Base-by-base conservation (phyloP, 2,329 filamentous ascomycete genomes). In the Alternaria sp. region DNA sequence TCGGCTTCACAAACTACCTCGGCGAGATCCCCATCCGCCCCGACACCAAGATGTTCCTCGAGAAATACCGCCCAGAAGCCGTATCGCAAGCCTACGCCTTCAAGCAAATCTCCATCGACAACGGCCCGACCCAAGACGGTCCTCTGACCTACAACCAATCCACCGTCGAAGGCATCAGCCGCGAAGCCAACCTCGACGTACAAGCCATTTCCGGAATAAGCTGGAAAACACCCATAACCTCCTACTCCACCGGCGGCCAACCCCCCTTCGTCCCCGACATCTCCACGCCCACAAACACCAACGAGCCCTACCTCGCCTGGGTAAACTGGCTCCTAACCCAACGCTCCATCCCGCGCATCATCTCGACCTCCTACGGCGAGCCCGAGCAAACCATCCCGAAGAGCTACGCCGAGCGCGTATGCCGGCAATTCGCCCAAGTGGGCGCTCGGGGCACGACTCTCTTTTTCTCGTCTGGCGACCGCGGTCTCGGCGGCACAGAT, bases 231-330 rank as follows among this genome's bases (percentile, higher is more conserved):
- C 84, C 85, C 10, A 83, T 88, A 50, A 83, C 80, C 9, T 86
- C 86, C 59, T 91, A 87, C 76, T 87, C 85, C 54, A 89, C 87
- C 1, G 88, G 83, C 21, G 89, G 89, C 17, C 80, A 77, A 21
- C 87, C 83, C 49, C 86, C 85, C 1, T 86, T 85, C 71, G 78
- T 82, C 11, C 83, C 87, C 0, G 83, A 87, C 44, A 69, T 82
- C 12, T 81, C 68, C 72, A 80, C 79, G 54, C 75, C 83, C 19
- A 80, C 67, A 23, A 85, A 89, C 75, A 84, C 83, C 68, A 92
- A 92, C 75, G 90, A 93, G 80, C 89, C 89, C 0, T 92, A 91
- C 76, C 81, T 91, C 1, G 83, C 83, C 13, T 91, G 87, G 81
- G 81, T 91, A 8, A 83, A 86, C 59, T 87, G 87, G 75, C 75